Evolutionary conservation across 768 basidiomycete genomes (phyloP).

Genomic region (Pulveroboletus frians): DNA sequence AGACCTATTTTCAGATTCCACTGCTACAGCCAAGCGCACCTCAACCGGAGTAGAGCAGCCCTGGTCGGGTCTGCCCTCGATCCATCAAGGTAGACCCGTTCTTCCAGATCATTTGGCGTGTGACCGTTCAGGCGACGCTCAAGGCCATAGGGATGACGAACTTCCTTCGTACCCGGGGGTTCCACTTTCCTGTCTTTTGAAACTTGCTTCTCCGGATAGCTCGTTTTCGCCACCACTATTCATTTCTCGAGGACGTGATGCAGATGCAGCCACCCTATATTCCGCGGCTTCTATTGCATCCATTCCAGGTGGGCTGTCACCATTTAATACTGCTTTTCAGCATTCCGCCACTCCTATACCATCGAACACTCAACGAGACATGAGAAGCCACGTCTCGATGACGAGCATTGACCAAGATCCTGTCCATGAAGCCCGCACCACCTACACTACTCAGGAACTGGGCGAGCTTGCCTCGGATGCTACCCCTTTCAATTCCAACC

Average conservation of each 20-base stretch:
- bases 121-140: constrained; percentile 8
- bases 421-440: constrained; percentile 38
- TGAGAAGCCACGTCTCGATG: constrained; percentile 16
- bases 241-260: constrained; percentile 46
- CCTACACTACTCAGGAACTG: constrained; percentile 55
- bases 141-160: constrained; percentile 21
- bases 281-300: constrained; percentile 80
- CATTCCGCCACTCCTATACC: constrained; percentile 24
- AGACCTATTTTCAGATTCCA: constrained; percentile 12
- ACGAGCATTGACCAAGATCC: constrained; percentile 27
- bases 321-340: constrained; percentile 34
- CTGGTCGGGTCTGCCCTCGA: constrained; percentile 10
- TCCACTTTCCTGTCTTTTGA: constrained; percentile 65
- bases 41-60: constrained; percentile 16
- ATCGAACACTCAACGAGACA: constrained; percentile 23
- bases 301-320: constrained; percentile 44
- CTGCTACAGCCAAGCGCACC: constrained; percentile 4
- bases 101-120: background rate
- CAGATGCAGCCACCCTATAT: constrained; percentile 81
- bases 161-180: constrained; percentile 49
- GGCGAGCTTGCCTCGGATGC: constrained; percentile 85
- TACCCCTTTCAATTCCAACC: constrained; percentile 42
- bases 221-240: constrained; percentile 42
- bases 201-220: constrained; percentile 63
- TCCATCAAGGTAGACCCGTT: constrained; percentile 18